Conservation (phyloP, 495 filamentous ascomycete genomes). For the Talaromyces nanjingensis region DNA sequence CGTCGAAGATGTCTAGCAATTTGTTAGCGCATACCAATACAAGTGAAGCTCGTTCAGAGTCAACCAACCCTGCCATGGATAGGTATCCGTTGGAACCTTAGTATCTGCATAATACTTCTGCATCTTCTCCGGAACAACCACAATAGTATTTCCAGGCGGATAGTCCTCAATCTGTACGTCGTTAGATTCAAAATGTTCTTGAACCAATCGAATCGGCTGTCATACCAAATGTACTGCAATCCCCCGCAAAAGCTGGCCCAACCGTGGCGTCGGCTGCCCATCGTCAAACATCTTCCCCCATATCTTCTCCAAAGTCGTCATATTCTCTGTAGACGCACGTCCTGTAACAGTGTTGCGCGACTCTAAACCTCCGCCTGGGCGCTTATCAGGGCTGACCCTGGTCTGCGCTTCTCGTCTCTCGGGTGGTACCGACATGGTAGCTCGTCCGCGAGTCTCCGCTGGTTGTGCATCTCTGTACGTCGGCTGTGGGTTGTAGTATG, state of each 20-base stretch:
- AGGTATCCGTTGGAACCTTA: slow-evolving; percentile 53
- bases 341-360: slow-evolving; percentile 29
- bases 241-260: slow-evolving; percentile 67
- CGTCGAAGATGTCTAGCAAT: slow-evolving; percentile 43
- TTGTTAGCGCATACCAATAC: slow-evolving; percentile 7
- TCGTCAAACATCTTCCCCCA: slow-evolving; percentile 76
- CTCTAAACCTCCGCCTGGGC: slow-evolving; percentile 17
- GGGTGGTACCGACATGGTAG: slow-evolving; percentile 11
- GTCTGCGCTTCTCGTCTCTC: slow-evolving; percentile 17
- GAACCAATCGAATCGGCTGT: slow-evolving; percentile 1
- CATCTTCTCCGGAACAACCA: slow-evolving; percentile 79
- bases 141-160: slow-evolving; percentile 62
- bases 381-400: slow-evolving; percentile 16
- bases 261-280: slow-evolving; percentile 57
- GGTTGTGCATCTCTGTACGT: slow-evolving; percentile 12
- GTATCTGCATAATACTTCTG: slow-evolving; percentile 67
- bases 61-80: slow-evolving; percentile 57
- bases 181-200: slow-evolving; percentile 16
- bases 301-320: slow-evolving; percentile 58
- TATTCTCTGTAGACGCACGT: slow-evolving; percentile 41
- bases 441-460: neutral
- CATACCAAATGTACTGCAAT: slow-evolving; percentile 74
- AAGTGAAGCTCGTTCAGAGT: neutral
- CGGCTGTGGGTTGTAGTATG: slow-evolving; percentile 5
- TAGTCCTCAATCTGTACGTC: slow-evolving; percentile 65